Evolutionary conservation across 768 basidiomycete species (phyloP), one percentile per base, ranked within the genome.

Genomic region (Pseudohyphozyma bogoriensis): DNA sequence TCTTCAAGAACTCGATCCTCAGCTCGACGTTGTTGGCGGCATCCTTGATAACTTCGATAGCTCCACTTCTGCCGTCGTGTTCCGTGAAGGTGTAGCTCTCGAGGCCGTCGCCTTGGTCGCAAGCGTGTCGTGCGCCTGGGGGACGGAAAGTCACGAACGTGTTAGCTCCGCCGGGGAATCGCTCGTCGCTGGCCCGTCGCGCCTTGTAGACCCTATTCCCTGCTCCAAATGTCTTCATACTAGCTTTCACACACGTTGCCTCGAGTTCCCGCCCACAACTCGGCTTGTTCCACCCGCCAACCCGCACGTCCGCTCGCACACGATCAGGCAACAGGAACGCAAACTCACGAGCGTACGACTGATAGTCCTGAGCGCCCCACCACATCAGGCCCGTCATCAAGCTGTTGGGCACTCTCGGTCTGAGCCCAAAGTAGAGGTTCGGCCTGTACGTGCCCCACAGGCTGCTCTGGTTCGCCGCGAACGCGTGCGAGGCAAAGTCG

Each of bases 371-470:
- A 11, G 87, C 84, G 33, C 91, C 88, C 72, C 88, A 90, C 92
- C 92, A 96, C 74, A 93, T 81, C 36, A 97, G 80, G 16, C 92
- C 92, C 3, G 87, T 89, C 83, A 91, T 81, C 31, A 96, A 79
- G n/a, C 87, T 89, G 68, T 87, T 82, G 0, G 91, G 89, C 64
- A 89, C 75, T 46, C 85, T 80, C 16, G 92, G 88, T 51, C 88
- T 77, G 47, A 95, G 78, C 24, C 92, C 92, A 74, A 95, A 93
- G 76, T 97, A 97, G n/a, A 95, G 79, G 69, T 89, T 88, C 0
- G 92, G 89, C 44, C 92, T 78, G 74, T 90, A 95, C 0, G 86
- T 78, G 1, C 89, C 89, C 88, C 88, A 91, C 16, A 62, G 52
- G 7, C 62, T 22, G 40, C 40, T 42, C 40, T 42, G 40, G 40